Evolutionary conservation across 805 yeast genomes (phyloP), one percentile per base, ranked within the genome.

Genomic region (Schizosaccharomyces octosporus): DNA sequence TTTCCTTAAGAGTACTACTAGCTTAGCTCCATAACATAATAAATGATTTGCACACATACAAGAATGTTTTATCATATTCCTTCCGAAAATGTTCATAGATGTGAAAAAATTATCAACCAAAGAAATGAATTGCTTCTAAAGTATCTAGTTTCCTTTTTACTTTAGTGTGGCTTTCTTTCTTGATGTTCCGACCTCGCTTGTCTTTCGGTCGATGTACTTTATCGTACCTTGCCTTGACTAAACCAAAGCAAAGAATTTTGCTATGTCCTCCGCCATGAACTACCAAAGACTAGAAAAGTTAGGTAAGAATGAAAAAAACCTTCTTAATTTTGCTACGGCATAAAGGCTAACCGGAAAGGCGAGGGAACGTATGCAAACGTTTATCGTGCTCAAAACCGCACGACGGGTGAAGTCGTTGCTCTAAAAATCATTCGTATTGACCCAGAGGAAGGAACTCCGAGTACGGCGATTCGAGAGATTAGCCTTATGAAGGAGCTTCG

Each of bases 331-430:
- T 41, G 60, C 3, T n/a, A 15, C 45, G 15, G 15, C 27, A 5
- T 32, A n/a, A 29, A 57, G 5, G 45, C 21, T 21, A 24, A 19
- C 41, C 9, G 41, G 41, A 41, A 15, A 57, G 60, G 60, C 43
- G 95, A 87, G 73, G 95, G 95, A 59, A 87, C 98, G 0, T 93
- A 93, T 73, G 98, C 98, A 67, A 94, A 96, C n/a, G 98, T 93
- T 42, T 93, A 90, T 75, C 93, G 90, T 69, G 98, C 85, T 51
- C 80, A 87, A 69, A 93, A 86, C 71, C 80, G 86, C 64, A 81
- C 83, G 67, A 84, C 89, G 36, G 96, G 88, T 60, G 88, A 86
- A 62, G 77, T 89, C 21, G 98, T 93, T 21, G 98, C 98, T 0
- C 76, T 93, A 67, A 93, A 93, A 71, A 97, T 93, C 71, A 93